phyloP scores from a whole-genome alignment of 2,329 filamentous ascomycete species.

The Leptographium wingfieldii region DNA sequence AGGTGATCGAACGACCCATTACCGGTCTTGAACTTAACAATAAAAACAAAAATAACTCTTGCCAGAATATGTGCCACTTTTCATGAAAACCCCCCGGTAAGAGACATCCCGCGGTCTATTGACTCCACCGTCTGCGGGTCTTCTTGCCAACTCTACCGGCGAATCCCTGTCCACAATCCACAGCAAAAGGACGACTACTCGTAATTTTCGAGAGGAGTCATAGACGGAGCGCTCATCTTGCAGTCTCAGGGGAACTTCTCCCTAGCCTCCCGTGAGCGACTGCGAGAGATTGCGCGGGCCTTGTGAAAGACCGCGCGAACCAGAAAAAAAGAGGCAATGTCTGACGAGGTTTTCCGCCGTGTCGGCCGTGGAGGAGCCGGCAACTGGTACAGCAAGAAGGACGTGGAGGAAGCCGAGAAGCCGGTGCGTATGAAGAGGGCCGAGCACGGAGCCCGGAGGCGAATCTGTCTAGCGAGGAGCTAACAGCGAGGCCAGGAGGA shows the following conservation, averaged over 20 bases:
- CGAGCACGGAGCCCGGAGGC: not conserved
- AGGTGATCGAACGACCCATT: not conserved
- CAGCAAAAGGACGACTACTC: not conserved
- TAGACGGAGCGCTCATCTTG: no score
- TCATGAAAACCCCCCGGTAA: not conserved
- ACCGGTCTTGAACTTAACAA: not conserved
- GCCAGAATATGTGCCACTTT: not conserved
- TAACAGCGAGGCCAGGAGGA: not conserved
- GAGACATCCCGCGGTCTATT: not conserved
- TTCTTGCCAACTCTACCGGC: not conserved
- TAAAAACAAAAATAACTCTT: not conserved
- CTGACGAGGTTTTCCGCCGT: constrained; percentile 33
- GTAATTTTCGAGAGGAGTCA: no score
- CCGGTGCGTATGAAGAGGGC: constrained; percentile 1
- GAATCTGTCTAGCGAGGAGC: not conserved
- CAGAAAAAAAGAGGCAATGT: constrained; percentile 11
- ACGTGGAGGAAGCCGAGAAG: constrained; percentile 31
- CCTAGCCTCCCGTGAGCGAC: not conserved
- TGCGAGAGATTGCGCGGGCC: not conserved
- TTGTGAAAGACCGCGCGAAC: not conserved
- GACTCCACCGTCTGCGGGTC: not conserved
- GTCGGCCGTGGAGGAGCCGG: constrained; percentile 52
- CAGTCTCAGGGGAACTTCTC: not conserved
- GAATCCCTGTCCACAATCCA: not conserved
- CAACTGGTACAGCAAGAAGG: constrained; percentile 44